phyloP scores from a whole-genome alignment of 2,329 filamentous ascomycete species.

The Phaeophleospora eucalypticola region DNA sequence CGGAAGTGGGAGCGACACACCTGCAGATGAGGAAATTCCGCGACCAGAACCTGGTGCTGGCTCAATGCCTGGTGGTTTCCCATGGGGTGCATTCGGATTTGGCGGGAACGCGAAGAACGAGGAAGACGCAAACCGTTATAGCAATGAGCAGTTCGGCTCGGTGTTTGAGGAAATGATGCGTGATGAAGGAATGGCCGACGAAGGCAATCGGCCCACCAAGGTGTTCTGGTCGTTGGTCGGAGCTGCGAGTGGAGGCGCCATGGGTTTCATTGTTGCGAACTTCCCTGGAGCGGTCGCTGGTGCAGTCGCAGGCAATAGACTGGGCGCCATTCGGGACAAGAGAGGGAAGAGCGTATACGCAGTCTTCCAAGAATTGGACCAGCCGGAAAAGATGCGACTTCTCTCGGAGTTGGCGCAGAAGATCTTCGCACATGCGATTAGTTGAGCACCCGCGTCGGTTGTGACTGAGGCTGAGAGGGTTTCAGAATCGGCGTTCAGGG shows the following conservation, averaged over 20 bases:
- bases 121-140: slow-evolving; percentile 46
- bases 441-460: slow-evolving; percentile 40
- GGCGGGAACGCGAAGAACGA: slow-evolving; percentile 45
- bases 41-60: slow-evolving; percentile 23
- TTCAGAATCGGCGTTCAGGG: slow-evolving; percentile 5
- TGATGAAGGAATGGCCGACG: slow-evolving; percentile 66
- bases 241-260: slow-evolving; percentile 77
- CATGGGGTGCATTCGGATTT: slow-evolving; percentile 71
- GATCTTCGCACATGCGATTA: slow-evolving; percentile 77
- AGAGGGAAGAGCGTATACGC: slow-evolving; percentile 93
- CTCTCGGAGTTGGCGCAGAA: slow-evolving; percentile 80
- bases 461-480: not conserved
- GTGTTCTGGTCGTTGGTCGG: slow-evolving; percentile 87
- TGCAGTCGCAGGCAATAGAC: slow-evolving; percentile 82
- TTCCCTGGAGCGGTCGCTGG: slow-evolving; percentile 84
- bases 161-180: slow-evolving; percentile 53
- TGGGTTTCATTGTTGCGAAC: slow-evolving; percentile 95
- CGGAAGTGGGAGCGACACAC: too few relatives aligned
- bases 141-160: slow-evolving; percentile 79
- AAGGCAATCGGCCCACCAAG: slow-evolving; percentile 57
- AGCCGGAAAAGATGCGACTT: slow-evolving; percentile 73
- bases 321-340: slow-evolving; percentile 85
- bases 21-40: slow-evolving; percentile 51
- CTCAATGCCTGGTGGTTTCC: slow-evolving; percentile 57
- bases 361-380: slow-evolving; percentile 85